These are phyloP conservation scores for Tolypocladium inflatum DNA, from an alignment of 2,329 filamentous ascomycete genomes.

Conservation along the genomic window DNA sequence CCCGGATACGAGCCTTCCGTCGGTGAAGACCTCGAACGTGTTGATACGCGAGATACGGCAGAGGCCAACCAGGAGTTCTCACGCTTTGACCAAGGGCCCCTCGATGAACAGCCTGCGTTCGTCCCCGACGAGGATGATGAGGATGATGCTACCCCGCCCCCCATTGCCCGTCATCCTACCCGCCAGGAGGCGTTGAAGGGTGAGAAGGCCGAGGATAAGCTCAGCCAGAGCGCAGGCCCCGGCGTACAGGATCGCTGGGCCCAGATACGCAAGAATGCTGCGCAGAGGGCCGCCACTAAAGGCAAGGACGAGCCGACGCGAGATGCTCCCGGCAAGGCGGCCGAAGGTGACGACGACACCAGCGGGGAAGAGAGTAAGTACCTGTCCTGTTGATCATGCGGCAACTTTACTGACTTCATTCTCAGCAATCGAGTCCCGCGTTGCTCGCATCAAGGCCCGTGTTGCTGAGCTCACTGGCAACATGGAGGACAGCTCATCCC, in stretches of 20 bases:
- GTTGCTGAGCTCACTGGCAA: conserved; percentile 89
- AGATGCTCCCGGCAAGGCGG: conserved; percentile 44
- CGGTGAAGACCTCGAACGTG: conserved; percentile 41
- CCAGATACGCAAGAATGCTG: conserved; percentile 90
- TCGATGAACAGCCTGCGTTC: conserved; percentile 80
- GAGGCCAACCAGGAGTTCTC: conserved; percentile 53
- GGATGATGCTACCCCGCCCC: conserved; percentile 40
- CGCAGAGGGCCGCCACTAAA: conserved; percentile 61
- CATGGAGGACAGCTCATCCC: conserved; percentile 49
- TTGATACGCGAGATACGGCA: conserved; percentile 48
- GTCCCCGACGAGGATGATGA: conserved; percentile 45
- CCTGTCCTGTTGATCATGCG: not conserved
- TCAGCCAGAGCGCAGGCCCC: conserved; percentile 21
- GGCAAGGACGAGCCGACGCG: conserved; percentile 53
- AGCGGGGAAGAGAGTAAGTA: conserved; percentile 88
- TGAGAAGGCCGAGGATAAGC: conserved; percentile 21
- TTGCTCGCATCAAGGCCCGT: conserved; percentile 93
- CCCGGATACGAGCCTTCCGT: conserved; percentile 7
- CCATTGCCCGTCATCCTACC: conserved; percentile 35
- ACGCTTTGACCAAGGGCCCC: conserved; percentile 79
- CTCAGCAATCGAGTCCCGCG: conserved; percentile 88
- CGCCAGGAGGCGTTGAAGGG: conserved; percentile 13
- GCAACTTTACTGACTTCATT: conserved; percentile 10
- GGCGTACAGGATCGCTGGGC: conserved; percentile 74
- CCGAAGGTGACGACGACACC: conserved; percentile 73